Conservation (phyloP, 768 basidiomycete genomes). For the Boletus subcaerulescens region DNA sequence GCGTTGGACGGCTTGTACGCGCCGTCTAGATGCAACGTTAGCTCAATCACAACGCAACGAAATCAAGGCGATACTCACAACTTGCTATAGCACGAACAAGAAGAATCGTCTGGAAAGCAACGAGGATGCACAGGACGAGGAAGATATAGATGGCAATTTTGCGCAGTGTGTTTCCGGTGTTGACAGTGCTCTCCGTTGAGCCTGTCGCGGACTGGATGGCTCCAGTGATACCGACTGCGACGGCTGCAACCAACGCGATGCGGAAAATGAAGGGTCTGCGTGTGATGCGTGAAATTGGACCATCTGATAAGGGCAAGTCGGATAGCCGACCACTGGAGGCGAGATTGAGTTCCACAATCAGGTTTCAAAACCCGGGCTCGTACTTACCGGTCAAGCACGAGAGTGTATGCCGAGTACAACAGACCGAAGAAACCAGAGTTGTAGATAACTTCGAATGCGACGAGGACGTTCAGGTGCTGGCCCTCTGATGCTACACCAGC, state of each 20-base stretch:
- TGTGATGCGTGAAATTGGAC: conserved; percentile 20
- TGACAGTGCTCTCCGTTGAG: conserved; percentile 2
- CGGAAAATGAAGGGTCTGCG: conserved; percentile 25
- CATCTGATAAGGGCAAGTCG: conserved; percentile 23
- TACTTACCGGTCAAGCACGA: conserved; percentile 32
- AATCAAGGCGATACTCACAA: conserved; percentile 11
- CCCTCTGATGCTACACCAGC: conserved; percentile 23
- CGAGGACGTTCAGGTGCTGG: conserved; percentile 19
- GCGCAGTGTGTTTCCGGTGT: conserved; percentile 22
- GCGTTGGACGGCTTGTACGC: conserved; percentile 14
- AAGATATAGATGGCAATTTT: conserved; percentile 27
- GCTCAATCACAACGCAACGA: background rate
- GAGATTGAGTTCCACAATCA: background rate
- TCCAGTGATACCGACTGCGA: conserved; percentile 27
- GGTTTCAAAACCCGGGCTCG: background rate
- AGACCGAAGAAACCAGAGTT: conserved; percentile 36
- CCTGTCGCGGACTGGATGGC: conserved; percentile 17
- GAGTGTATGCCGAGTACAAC: conserved; percentile 33
- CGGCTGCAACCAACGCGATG: conserved; percentile 21
- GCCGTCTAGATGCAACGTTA: conserved; percentile 16
- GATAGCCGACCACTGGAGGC: conserved; percentile 18
- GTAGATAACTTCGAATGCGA: conserved; percentile 33
- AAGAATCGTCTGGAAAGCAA: conserved; percentile 25
- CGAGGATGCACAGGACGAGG: conserved; percentile 26
- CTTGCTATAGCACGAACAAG: conserved; percentile 14